Conservation (phyloP, 1,139 yeast species). For the Pichia sp. region DNA sequence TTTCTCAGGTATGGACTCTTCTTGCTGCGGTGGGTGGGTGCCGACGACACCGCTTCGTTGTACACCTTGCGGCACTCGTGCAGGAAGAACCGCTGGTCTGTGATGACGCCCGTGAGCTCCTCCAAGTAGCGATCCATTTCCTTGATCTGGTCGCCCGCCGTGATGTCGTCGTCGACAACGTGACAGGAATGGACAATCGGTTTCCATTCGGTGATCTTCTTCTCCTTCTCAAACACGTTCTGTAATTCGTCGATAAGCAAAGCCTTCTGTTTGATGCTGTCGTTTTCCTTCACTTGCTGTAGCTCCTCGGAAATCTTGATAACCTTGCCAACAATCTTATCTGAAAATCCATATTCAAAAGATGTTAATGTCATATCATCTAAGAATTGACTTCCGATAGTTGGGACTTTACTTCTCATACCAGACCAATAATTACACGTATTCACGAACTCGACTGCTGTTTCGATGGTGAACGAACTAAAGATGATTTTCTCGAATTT, state of each 20-base stretch:
- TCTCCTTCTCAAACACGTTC: neutral
- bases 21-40: neutral
- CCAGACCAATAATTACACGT: conserved; percentile 81
- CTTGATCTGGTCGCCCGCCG: neutral
- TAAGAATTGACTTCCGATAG: neutral
- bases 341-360: conserved; percentile 7
- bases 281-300: too few species aligned
- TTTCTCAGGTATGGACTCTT: too few species aligned
- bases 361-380: conserved; percentile 5
- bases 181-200: conserved; percentile 4
- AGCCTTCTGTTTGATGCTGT: neutral
- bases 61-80: neutral
- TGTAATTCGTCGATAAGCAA: neutral
- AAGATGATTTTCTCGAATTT: conserved; percentile 29
- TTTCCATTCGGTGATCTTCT: neutral
- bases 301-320: neutral
- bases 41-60: neutral
- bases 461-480: conserved; percentile 64
- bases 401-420: conserved; percentile 10
- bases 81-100: neutral
- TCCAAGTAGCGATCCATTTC: neutral
- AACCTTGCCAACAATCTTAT: neutral
- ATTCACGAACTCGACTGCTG: conserved; percentile 70
- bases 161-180: neutral
- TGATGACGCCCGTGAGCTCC: neutral